Base-by-base conservation (phyloP, 257 asterid species). In the Jacaranda mimosifolia region DNA sequence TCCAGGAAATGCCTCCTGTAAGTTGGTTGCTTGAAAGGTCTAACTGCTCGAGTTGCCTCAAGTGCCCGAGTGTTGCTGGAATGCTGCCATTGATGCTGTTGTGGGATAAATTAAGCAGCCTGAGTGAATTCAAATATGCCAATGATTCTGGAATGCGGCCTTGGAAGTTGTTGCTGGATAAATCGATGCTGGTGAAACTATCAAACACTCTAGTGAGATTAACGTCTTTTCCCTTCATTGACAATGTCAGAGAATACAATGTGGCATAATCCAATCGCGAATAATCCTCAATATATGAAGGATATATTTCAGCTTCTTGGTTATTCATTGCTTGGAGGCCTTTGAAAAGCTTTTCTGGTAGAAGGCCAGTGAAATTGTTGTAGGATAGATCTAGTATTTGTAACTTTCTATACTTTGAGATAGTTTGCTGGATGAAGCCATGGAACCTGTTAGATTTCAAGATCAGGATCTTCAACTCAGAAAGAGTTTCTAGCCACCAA, bases 401-500 rank as follows among this genome's bases (percentile, higher is more conserved):
- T 3, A 51, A 39, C 7, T 32, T 7, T 21, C 4, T 69, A 15
- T 49, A 67, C 5, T 5, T 32, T 45, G 2, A 3, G 72, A 9
- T 40, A 45, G 5, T 36, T 7, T 51, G 57, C 3, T 14, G 10
- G 14, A 67, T 10, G 40, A 42, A 18, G 40, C 72, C 72, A 7
- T 45, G n/a, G 40, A 67, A 67, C 38, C 32, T 68, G 62, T 68
- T 68, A 17, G 74, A 48, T 67, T 67, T 67, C 57, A 67, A 46
- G 57, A 68, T 68, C 6, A 68, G 32, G 32, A 26, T 48, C 74
- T 32, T 35, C 19, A 68, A 49, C 26, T 46, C 3, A 1, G 19
- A 46, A 48, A 68, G 74, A 53, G 74, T 49, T 53, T 68, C 45
- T 6, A 68, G 60, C 60, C 73, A 68, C 73, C 59, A 68, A 1